Percentiles rank a stretch among this genome's conserved stretches.
Conservation (phyloP, 805 yeast genomes). For the fission yeast (Schizosaccharomyces pombe) region DNA sequence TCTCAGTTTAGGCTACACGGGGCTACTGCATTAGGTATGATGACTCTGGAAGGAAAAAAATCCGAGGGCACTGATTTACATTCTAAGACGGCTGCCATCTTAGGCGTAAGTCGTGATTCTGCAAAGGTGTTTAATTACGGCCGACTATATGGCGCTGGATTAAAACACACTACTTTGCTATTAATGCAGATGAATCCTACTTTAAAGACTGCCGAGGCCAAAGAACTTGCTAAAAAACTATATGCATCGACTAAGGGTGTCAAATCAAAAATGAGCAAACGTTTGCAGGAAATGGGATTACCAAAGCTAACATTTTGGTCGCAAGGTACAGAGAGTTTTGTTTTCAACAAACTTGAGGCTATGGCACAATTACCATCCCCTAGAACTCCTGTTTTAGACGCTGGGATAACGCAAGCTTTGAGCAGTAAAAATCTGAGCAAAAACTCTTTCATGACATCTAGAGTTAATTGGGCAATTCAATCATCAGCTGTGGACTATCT, state of each 20-base stretch:
- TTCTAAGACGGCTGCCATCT: conserved; percentile 71
- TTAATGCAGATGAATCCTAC: conserved; percentile 62
- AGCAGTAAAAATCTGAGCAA: conserved; percentile 38
- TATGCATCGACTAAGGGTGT: conserved; percentile 71
- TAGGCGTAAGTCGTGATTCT: conserved; percentile 73
- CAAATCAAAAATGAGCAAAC: conserved; percentile 16
- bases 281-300: conserved; percentile 10
- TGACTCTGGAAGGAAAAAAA: conserved; percentile 93
- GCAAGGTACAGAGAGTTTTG: conserved; percentile 89
- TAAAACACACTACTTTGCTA: conserved; percentile 64
- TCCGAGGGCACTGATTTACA: conserved; percentile 81
- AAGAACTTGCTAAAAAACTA: conserved; percentile 34
- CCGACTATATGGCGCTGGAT: conserved; percentile 93
- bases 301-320: conserved; percentile 16
- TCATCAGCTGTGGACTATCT: conserved; percentile 93
- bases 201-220: conserved; percentile 43
- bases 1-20: conserved; percentile 77
- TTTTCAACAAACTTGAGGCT: conserved; percentile 69
- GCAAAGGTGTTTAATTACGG: conserved; percentile 94
- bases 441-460: conserved; percentile 54
- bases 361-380: conserved; percentile 68
- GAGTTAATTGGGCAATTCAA: conserved; percentile 95
- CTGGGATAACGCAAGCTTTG: conserved; percentile 75
- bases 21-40: conserved; percentile 94
- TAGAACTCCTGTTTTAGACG: conserved; percentile 75